Base-by-base conservation (phyloP, 2,329 filamentous ascomycete genomes). In the Huntiella bhutanensis region DNA sequence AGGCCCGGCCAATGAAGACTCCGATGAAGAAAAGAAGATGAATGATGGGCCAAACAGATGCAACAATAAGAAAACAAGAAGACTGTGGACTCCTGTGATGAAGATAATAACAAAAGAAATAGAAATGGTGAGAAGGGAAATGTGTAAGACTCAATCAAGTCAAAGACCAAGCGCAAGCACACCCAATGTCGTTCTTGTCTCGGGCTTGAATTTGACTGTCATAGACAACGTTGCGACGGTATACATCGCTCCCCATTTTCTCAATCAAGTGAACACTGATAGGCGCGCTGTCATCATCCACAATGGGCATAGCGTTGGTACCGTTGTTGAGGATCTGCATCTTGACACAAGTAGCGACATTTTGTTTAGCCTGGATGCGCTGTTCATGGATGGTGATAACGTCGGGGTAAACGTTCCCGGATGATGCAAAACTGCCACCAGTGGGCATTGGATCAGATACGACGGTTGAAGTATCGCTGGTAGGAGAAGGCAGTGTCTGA, bases 381-480 rank as follows among this genome's bases (percentile, higher is more conserved):
- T 69, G 65, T 55, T 76, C 73, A 44, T 70, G 60, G 37, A 76
- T 59, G 54, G 75, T 75, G 49, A 75, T 59, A 6, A 70, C 64
- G 17, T 64, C 64, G 2, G 72, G 71, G 48, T 73, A 75, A 4
- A 28, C 12, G 16, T 34, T 32, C 34, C 37, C 22, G 13, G 8
- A n/a, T 16, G 12, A 15, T 32, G 13, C 19, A 8, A 8, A 19
- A 13, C 16, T 12, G 11, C 28, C 22, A 12, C 13, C 13, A 3
- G 45, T 43, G 19, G 35, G 35, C 5, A 33, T 33, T 8, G 45
- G 13, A n/a, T 32, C 33, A 28, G 40, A 19, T 32, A 41, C 38
- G 15, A 35, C 41, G 12, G 15, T 39, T 7, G 42, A 17, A 17
- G 43, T n/a, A 4, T 41, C 40, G 17, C 37, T 13, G 2, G 49